Base-by-base conservation (phyloP, 1,284 basidiomycete genomes). In the Cutaneotrichosporon sp. region DNA sequence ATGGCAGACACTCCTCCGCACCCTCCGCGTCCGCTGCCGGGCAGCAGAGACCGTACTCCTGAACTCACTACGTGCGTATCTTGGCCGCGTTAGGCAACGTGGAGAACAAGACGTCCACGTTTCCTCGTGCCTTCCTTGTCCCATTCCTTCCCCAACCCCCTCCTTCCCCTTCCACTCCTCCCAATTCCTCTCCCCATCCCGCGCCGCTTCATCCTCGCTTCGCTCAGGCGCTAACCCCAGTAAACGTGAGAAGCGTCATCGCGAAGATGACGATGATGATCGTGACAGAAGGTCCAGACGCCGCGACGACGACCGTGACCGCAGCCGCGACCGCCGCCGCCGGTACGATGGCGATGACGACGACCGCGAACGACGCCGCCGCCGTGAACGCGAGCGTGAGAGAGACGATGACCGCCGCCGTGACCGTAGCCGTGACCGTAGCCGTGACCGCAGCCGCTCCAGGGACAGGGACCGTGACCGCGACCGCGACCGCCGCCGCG, bases 211-310 rank as follows among this genome's bases (percentile, higher is more conserved):
- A 56, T 14, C 31, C 51, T 50, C 11, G 22, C 22, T 50, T 10
- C 26, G 14, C 49, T 50, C 26, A 9, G 11, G 30, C 38, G 21
- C 56, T 63, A 4, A 61, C 58, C 0, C 30, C 63, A 77, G 76
- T 70, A 76, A 76, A 73, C 77, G 77, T 76, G 77, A 79, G 77
- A 77, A 82, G 71, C 80, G 82, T 69, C 80, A 82, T 70, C 85
- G 83, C 65, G 69, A 74, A 64, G 76, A 76, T 64, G 74, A 74
- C 70, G 74, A 71, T 61, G 70, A 75, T 73, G 72, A 76, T 72
- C 72, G 73, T 74, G 74, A 74, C 69, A 72, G 73, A 61, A 64
- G 66, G 46, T 67, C 68, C 47, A 68, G 69, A 40, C 71, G 73
- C 60, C 70, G 73, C 32, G 63, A 67, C 55, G 82, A 88, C 21